These are phyloP conservation scores for Ascochyta koolunga DNA, from an alignment of 2,329 filamentous ascomycete species.

Conservation along the genomic window DNA sequence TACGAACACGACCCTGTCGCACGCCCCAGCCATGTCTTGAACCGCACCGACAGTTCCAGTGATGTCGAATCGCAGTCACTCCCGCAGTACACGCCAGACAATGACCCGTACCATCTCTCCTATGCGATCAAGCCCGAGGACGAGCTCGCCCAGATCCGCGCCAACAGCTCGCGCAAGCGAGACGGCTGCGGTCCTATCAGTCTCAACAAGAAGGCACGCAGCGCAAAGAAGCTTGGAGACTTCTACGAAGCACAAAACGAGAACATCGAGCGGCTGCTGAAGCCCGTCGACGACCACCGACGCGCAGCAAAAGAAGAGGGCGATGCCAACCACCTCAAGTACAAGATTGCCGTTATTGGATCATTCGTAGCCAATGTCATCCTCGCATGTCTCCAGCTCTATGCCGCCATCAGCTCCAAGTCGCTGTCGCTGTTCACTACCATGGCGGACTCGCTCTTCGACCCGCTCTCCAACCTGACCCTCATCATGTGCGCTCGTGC, in stretches of 20 bases:
- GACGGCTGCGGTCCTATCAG: slow-evolving; percentile 57
- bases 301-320: slow-evolving; percentile 80
- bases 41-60: slow-evolving; percentile 23
- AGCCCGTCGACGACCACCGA: slow-evolving; percentile 89
- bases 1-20: slow-evolving; percentile 45
- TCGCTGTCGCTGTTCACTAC: slow-evolving; percentile 98
- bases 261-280: slow-evolving; percentile 88
- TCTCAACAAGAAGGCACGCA: slow-evolving; percentile 50
- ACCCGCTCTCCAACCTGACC: slow-evolving; percentile 86
- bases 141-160: slow-evolving; percentile 78
- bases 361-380: slow-evolving; percentile 80
- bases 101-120: slow-evolving; percentile 82
- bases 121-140: slow-evolving; percentile 76
- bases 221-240: slow-evolving; percentile 67
- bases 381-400: slow-evolving; percentile 82
- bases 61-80: slow-evolving; percentile 57
- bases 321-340: slow-evolving; percentile 79
- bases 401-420: slow-evolving; percentile 82
- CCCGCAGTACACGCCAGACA: slow-evolving; percentile 66
- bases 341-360: slow-evolving; percentile 70
- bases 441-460: slow-evolving; percentile 94
- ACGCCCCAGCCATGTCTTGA: slow-evolving; percentile 41
- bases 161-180: slow-evolving; percentile 81
- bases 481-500: slow-evolving; percentile 87
- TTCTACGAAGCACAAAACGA: slow-evolving; percentile 95